These are phyloP conservation scores for Sclerospora graminicola DNA, from an alignment of 352 stramenopile species.

Conservation along the genomic window DNA sequence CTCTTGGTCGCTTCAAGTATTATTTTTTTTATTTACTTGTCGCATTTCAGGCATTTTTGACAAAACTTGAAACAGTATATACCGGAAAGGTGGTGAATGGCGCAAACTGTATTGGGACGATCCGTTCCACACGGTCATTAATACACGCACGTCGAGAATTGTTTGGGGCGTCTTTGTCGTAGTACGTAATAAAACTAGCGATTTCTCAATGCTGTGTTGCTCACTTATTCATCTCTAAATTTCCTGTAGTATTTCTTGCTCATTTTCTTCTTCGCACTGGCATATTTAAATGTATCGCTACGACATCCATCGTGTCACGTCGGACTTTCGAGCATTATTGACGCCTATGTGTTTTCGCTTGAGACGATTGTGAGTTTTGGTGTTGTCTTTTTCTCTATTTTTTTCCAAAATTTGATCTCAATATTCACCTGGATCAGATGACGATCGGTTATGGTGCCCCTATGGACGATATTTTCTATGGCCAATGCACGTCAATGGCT, in stretches of 20 bases:
- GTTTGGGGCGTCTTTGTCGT: slow-evolving; percentile 66
- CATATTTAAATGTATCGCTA: slow-evolving; percentile 61
- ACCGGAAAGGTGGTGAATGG: slow-evolving; percentile 67
- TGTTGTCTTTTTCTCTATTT: not conserved
- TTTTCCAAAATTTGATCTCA: not conserved
- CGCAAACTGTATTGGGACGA: slow-evolving; percentile 78
- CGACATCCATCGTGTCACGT: slow-evolving; percentile 59
- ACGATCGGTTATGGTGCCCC: slow-evolving; percentile 81
- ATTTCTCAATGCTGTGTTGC: too few relatives aligned
- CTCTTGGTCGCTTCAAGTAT: slow-evolving; percentile 57
- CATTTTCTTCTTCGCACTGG: slow-evolving; percentile 72
- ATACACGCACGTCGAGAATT: slow-evolving; percentile 75
- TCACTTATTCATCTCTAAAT: not conserved
- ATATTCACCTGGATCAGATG: slow-evolving; percentile 35
- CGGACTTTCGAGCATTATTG: slow-evolving; percentile 58
- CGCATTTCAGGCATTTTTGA: too few relatives aligned
- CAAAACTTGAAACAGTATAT: too few relatives aligned
- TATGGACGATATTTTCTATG: slow-evolving; percentile 86
- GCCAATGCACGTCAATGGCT: slow-evolving; percentile 69
- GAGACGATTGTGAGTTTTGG: slow-evolving; percentile 66
- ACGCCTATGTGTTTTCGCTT: slow-evolving; percentile 82
- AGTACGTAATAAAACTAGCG: too few relatives aligned
- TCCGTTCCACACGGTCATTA: slow-evolving; percentile 81
- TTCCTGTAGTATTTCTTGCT: slow-evolving; percentile 59
- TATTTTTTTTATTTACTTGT: slow-evolving; percentile 6